phyloP scores from a whole-genome alignment of 495 filamentous ascomycete genomes.

The Hypoxylon rickii region DNA sequence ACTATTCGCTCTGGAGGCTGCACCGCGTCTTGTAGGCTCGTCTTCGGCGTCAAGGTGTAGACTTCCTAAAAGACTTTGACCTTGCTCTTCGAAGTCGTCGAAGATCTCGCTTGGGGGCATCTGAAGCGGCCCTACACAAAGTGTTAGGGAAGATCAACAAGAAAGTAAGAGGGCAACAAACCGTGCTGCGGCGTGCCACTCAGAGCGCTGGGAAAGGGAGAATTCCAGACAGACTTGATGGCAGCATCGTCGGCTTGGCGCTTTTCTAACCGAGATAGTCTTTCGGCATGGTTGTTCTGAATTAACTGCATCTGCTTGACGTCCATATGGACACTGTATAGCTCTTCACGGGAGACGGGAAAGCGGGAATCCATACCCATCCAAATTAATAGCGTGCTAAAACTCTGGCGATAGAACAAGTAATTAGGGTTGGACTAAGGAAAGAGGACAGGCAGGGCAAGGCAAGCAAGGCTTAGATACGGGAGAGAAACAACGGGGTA shows the following conservation, averaged over 20 bases:
- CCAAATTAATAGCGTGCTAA: conserved; percentile 21
- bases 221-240: conserved; percentile 86
- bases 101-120: conserved; percentile 72
- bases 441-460: background rate
- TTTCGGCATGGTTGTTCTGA: conserved; percentile 80
- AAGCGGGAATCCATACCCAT: conserved; percentile 62
- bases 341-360: conserved; percentile 64
- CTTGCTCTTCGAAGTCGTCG: conserved; percentile 81
- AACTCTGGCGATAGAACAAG: conserved; percentile 9
- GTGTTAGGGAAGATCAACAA: conserved; percentile 32
- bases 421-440: background rate
- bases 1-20: conserved; percentile 89
- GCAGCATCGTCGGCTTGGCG: conserved; percentile 79
- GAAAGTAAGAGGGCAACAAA: conserved; percentile 44
- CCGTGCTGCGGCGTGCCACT: conserved; percentile 82
- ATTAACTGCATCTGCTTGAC: conserved; percentile 79
- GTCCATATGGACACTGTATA: conserved; percentile 86
- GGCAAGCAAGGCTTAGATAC: background rate
- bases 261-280: conserved; percentile 77
- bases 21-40: conserved; percentile 80
- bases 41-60: conserved; percentile 86
- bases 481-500: conserved; percentile 9
- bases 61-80: conserved; percentile 69
- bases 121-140: conserved; percentile 66
- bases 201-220: conserved; percentile 78